Percentiles rank a stretch among this genome's conserved stretches.
Conservation (phyloP, 2,329 filamentous ascomycete genomes). For the Ophiostoma quercus region DNA sequence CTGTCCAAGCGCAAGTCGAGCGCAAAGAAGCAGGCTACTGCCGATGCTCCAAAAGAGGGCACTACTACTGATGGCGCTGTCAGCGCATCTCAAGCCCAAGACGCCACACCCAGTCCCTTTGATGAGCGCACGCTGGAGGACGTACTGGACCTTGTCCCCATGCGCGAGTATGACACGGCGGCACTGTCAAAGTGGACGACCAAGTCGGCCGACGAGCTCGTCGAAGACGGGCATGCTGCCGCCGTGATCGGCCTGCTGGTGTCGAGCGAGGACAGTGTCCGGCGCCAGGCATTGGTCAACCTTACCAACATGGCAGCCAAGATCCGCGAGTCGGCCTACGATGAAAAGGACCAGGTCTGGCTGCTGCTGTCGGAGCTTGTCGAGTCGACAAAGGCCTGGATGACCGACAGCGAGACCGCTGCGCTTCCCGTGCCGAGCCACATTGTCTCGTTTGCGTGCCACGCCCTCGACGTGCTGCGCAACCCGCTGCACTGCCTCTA, state of each 20-base stretch:
- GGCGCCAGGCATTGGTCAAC: conserved; percentile 68
- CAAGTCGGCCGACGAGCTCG: conserved; percentile 70
- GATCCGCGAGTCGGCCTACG: conserved; percentile 62
- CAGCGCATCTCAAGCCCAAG: background rate
- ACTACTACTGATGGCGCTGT: too few species aligned
- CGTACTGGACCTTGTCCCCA: conserved; percentile 47
- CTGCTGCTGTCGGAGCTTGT: conserved; percentile 73
- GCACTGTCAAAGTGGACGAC: conserved; percentile 61
- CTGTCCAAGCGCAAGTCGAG: background rate
- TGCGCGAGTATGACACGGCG: conserved; percentile 46
- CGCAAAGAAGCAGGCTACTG: background rate
- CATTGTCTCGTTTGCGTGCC: conserved; percentile 68
- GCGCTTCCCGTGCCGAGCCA: conserved; percentile 60
- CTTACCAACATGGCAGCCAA: conserved; percentile 60
- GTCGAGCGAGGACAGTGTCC: conserved; percentile 68
- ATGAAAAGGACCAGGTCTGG: conserved; percentile 72
- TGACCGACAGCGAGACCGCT: conserved; percentile 40
- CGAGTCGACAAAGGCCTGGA: conserved; percentile 58
- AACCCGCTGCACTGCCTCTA: conserved; percentile 80
- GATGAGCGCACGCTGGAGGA: conserved; percentile 45
- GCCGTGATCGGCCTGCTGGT: conserved; percentile 69
- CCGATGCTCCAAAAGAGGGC: conserved; percentile 20
- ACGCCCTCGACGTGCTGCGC: conserved; percentile 62
- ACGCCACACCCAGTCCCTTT: conserved; percentile 26
- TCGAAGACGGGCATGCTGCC: conserved; percentile 70